Evolutionary conservation across 352 stramenopile species (phyloP), one percentile per base, ranked within the genome.

Genomic region (Pythium monospermum): DNA sequence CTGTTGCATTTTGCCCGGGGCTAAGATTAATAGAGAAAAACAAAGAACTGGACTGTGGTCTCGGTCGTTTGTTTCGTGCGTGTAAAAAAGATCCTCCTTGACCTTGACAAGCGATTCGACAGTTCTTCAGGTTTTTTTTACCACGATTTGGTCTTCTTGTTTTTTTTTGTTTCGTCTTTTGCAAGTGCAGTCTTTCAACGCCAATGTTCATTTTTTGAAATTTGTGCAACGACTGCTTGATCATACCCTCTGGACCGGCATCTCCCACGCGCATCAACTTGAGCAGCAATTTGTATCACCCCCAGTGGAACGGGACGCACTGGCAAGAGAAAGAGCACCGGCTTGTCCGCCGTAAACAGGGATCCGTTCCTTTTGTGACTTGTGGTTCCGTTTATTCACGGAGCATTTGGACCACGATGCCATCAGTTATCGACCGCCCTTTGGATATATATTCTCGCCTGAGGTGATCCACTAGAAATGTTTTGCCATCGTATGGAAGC

Each of bases 261-360:
- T 95, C 85, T 77, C 99, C 96, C 13, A 99, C 96, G 42, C 97
- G 86, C 76, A 99, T 87, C 75, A 99, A 83, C 67, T 99, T 99
- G 16, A 99, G 69, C 39, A 99, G 73, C 97, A 99, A 99, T 75
- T 99, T 99, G 83, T 99, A 99, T n/a, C n/a, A n/a, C 21, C 89
- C 96, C 46, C 99, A 94, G 66, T 98, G 90, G 75, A 99, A 99
- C 2, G 73, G 66, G 36, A 87, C 71, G 0, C 71, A 69, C 56
- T 89, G 69, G 45, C 81, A 87, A 50, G 96, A 97, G 27, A 97
- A 52, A 59, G 96, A n/a, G n/a, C n/a, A n/a, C n/a, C n/a, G n/a
- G n/a, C n/a, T n/a, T n/a, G n/a, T n/a, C n/a, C n/a, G n/a, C n/a
- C n/a, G n/a, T n/a, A n/a, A n/a, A n/a, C n/a, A n/a, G n/a, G n/a